A percentile compares a stretch with the other conserved stretches of the same genome.
Conservation (phyloP, 345 rosid genomes). For the Brassica nigra region DNA sequence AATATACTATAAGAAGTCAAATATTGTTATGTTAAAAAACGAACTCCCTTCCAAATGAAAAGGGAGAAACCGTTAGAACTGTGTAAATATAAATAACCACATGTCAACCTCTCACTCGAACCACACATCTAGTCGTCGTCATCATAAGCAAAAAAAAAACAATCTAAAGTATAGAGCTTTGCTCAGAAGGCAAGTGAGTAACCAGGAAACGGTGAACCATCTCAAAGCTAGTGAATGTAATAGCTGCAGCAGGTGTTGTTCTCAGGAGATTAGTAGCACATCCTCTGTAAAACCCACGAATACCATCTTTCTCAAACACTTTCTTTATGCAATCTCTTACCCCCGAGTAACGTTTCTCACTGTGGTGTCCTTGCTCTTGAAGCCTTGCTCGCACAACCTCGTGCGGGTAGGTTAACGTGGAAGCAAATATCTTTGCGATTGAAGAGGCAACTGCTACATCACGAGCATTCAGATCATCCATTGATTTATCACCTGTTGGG, state of each 20-base stretch:
- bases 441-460: slow-evolving; percentile 93
- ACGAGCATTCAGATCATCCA: slow-evolving; percentile 68
- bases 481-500: slow-evolving; percentile 54
- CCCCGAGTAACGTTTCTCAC: slow-evolving; percentile 73
- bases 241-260: slow-evolving; percentile 92
- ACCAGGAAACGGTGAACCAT: slow-evolving; percentile 85
- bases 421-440: slow-evolving; percentile 84
- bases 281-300: slow-evolving; percentile 84
- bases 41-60: too few relatives aligned
- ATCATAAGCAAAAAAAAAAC: neutral
- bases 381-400: slow-evolving; percentile 91
- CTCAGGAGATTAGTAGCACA: slow-evolving; percentile 86
- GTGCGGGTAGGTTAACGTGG: slow-evolving; percentile 88
- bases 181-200: slow-evolving; percentile 53
- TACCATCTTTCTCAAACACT: slow-evolving; percentile 68
- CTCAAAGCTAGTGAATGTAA: slow-evolving; percentile 95
- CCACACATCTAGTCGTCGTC: slow-evolving; percentile 34
- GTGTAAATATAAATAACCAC: neutral
- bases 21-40: too few relatives aligned
- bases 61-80: too few relatives aligned
- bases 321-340: slow-evolving; percentile 69
- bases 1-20: too few relatives aligned
- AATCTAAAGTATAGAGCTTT: slow-evolving; percentile 40
- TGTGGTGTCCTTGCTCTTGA: slow-evolving; percentile 86
- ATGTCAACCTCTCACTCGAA: neutral